Evolutionary conservation across 495 filamentous ascomycete species (phyloP), one percentile per base, ranked within the genome.

Genomic region (Aspergillus homomorphus): DNA sequence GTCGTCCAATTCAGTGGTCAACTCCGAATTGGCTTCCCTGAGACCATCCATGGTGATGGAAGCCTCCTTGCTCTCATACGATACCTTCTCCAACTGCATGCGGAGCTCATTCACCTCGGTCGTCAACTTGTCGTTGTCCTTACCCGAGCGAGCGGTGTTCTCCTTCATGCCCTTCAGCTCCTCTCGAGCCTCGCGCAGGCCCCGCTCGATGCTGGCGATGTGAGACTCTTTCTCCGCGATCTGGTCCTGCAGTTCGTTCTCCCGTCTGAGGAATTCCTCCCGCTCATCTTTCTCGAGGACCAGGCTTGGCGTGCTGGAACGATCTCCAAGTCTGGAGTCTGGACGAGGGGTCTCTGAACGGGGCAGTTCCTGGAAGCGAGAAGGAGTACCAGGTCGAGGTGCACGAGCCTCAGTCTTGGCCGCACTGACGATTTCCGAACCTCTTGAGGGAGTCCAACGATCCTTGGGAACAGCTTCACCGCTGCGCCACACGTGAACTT

Each of bases 161-260:
- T 96, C 92, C 66, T 92, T 94, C 55, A 96, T 68, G 56, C 82
- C 84, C 52, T 81, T 72, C 12, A 97, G 77, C 72, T 98, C 95
- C 54, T 95, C 90, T 66, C 87, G 90, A 5, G 85, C 86, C 53
- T 93, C 88, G 56, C 82, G 86, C 16, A 97, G 76, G 51, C 82
- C 82, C 66, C 90, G 84, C 66, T 98, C 94, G 9, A 87, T 83
- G 33, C 84, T 80, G 4, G 85, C 84, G 38, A 96, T 83, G 56
- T 89, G 86, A 0, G 88, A 85, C 70, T 98, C 94, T 68, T 87
- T 94, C 70, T 98, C 94, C 5, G 94, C 85, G 45, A 98, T 77
- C 74, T 98, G 94, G 66, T 98, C 94, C 62, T 98, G 94, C 16
- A 98, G 79, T 66, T 98, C 94, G 62, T 98, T 98, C 71, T 98